phyloP scores from a whole-genome alignment of 2,329 filamentous ascomycete genomes.

The Colletotrichum sp. region DNA sequence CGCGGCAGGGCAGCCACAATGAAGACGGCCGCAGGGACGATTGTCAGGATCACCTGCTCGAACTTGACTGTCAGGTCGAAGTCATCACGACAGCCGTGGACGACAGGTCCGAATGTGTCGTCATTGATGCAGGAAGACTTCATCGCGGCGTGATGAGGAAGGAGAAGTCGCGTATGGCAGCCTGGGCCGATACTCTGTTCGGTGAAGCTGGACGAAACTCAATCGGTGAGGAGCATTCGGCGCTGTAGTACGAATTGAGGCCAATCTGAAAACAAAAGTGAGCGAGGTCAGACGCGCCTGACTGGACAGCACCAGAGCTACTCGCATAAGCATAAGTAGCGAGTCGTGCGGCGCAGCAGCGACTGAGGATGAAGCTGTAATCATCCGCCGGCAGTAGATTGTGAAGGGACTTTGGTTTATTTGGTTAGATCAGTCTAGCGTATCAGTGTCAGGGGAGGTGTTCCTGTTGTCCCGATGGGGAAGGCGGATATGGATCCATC shows the following conservation, averaged over 20 bases:
- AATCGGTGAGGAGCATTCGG: background rate
- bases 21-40: constrained; percentile 46
- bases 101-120: constrained; percentile 45
- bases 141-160: background rate
- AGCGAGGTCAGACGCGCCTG: background rate
- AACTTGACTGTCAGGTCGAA: constrained; percentile 59
- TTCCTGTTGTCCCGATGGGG: background rate
- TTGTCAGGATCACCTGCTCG: constrained; percentile 50
- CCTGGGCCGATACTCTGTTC: background rate
- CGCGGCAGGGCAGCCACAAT: constrained; percentile 38
- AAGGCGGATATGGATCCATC: background rate
- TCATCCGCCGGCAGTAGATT: background rate
- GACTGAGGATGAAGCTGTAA: background rate
- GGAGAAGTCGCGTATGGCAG: background rate
- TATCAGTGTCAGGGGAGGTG: background rate
- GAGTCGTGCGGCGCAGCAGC: background rate
- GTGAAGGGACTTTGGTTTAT: background rate
- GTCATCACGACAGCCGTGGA: constrained; percentile 50
- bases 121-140: constrained; percentile 32
- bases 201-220: background rate
- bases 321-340: background rate
- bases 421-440: background rate
- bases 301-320: background rate
- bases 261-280: background rate
- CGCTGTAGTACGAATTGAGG: background rate